Conservation (phyloP, 2,329 filamentous ascomycete genomes). For the Talaromyces amestolkiae region DNA sequence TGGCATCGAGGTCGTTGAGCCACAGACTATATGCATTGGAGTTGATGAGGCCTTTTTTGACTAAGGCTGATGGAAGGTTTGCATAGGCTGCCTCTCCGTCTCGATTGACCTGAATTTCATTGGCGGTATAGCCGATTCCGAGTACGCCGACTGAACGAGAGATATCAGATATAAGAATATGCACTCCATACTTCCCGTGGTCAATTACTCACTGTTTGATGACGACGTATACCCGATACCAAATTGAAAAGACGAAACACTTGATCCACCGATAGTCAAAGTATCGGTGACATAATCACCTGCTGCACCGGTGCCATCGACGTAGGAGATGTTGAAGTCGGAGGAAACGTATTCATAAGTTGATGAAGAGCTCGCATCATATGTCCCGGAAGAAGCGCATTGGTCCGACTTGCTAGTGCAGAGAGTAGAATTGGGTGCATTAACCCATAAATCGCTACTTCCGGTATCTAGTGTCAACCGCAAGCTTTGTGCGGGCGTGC, state of each 20-base stretch:
- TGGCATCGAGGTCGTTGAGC: constrained; percentile 68
- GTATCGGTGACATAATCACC: constrained; percentile 81
- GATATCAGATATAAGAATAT: constrained; percentile 7
- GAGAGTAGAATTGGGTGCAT: constrained; percentile 49
- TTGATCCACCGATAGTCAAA: constrained; percentile 54
- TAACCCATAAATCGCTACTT: constrained; percentile 63
- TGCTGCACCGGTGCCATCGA: constrained; percentile 71
- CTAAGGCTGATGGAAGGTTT: constrained; percentile 68
- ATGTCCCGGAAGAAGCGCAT: constrained; percentile 53
- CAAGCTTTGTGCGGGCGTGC: constrained; percentile 56
- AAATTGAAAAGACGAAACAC: constrained; percentile 55
- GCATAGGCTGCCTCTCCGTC: constrained; percentile 55
- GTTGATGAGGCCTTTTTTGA: constrained; percentile 58
- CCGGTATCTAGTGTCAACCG: constrained; percentile 62
- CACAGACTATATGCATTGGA: constrained; percentile 72
- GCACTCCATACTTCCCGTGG: neutral
- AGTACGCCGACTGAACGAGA: constrained; percentile 65
- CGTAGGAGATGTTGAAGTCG: constrained; percentile 84
- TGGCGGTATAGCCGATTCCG: constrained; percentile 76
- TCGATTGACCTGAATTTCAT: constrained; percentile 63
- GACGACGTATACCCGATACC: constrained; percentile 58
- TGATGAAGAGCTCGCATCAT: constrained; percentile 61
- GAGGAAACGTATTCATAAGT: constrained; percentile 71
- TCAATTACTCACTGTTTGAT: constrained; percentile 40
- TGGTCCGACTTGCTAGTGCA: constrained; percentile 43